Base-by-base conservation (phyloP, 352 stramenopile genomes). In the Plasmopara viticola region DNA sequence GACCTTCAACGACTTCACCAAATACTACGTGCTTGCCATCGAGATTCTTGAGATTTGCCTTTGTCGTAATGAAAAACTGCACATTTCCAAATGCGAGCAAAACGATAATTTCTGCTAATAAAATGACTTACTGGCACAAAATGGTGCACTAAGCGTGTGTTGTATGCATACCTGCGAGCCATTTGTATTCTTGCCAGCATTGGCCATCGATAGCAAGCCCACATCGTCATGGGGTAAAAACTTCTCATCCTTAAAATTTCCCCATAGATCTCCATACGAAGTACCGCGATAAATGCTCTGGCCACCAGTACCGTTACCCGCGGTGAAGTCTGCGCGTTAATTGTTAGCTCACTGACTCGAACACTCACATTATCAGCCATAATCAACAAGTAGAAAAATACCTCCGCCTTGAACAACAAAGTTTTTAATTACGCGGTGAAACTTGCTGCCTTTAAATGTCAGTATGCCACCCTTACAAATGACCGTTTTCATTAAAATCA, bases 21-120 rank as follows among this genome's bases (percentile, higher is more conserved):
- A 99, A 99, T 9, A 99, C 94, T 5, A 96, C 84, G 66, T 99
- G 96, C 70, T 98, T 98, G 31, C 82, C 87, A 74, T 99, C 92
- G 13, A 90, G 49, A 49, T 86, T 87, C 17, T 68, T 79, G 29
- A 87, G 64, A 1, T 60, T 58, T 7, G 76, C 68, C 42, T 78
- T 79, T 9, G 74, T 90, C 25, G 79, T 90, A 47, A 90, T 87
- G 64, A 90, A 90, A 54, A 90, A 90, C 76, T 90, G 39, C 17
- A 34, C 31, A 46, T 41, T 47, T 3, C 1, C 20, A 17, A 41
- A 15, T 56, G 18, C 8, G 13, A 45, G 10, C 30, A 14, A 31
- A 35, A 34, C 5, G 48, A 17, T 56, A 34, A 0, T 35, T 8
- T 29, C 14, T 14, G 29, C 4, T 14, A 43, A 18, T 1, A 33